Conservation (phyloP, 352 stramenopile species). For the Peronospora destructor region DNA sequence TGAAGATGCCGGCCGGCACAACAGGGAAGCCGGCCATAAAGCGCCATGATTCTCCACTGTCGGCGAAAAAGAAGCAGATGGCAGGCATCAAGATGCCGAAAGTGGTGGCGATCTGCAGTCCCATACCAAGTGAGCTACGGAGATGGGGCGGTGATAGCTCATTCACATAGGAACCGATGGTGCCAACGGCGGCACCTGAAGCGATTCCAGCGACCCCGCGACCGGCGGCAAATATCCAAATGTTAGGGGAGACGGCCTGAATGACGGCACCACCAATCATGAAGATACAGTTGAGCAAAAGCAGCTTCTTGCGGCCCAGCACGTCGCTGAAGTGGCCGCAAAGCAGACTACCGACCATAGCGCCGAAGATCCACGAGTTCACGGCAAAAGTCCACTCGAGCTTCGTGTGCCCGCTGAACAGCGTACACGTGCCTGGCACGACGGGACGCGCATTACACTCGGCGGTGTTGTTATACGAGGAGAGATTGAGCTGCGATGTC, state of each 20-base stretch:
- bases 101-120: slow-evolving; percentile 28
- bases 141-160: slow-evolving; percentile 18
- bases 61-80: slow-evolving; percentile 22
- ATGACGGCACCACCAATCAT: slow-evolving; percentile 36
- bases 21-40: slow-evolving; percentile 46
- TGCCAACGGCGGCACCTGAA: slow-evolving; percentile 10
- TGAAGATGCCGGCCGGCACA: slow-evolving; percentile 33
- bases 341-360: slow-evolving; percentile 39
- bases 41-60: slow-evolving; percentile 36
- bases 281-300: slow-evolving; percentile 27
- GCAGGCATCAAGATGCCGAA: slow-evolving; percentile 24
- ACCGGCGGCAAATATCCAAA: slow-evolving; percentile 31
- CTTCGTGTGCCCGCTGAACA: slow-evolving; percentile 33
- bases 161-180: slow-evolving; percentile 12
- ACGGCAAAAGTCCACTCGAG: slow-evolving; percentile 21
- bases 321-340: slow-evolving; percentile 32
- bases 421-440: slow-evolving; percentile 31
- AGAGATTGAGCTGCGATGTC: slow-evolving; percentile 56
- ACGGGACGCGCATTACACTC: slow-evolving; percentile 42
- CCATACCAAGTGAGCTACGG: slow-evolving; percentile 20
- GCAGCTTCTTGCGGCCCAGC: slow-evolving; percentile 23
- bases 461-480: slow-evolving; percentile 43
- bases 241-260: slow-evolving; percentile 25
- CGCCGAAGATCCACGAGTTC: slow-evolving; percentile 46
- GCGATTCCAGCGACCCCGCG: slow-evolving; percentile 12